Conservation (phyloP, 2,329 filamentous ascomycete genomes). For the Xylaria sp. region DNA sequence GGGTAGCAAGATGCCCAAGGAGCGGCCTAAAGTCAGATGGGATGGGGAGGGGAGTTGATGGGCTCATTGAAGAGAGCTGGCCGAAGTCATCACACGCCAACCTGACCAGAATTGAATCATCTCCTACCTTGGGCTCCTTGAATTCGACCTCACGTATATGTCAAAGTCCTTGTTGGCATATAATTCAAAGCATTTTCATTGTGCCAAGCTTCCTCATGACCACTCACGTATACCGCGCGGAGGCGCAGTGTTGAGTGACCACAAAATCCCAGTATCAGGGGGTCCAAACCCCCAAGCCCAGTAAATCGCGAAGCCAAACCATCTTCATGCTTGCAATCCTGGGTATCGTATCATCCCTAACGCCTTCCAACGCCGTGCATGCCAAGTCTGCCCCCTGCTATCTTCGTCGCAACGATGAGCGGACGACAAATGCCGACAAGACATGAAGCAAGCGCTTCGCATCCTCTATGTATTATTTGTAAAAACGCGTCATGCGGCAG, state of each 20-base stretch:
- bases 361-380: conserved; percentile 25
- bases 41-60: background rate
- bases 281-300: background rate
- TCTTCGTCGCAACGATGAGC: background rate
- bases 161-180: too few relatives aligned
- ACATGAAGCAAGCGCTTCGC: background rate
- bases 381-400: background rate
- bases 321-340: conserved; percentile 11
- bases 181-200: too few relatives aligned
- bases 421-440: conserved; percentile 8
- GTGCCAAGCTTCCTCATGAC: too few relatives aligned
- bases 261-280: background rate
- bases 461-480: conserved; percentile 1
- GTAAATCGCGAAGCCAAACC: conserved; percentile 5
- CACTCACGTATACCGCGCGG: too few relatives aligned
- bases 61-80: background rate
- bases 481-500: conserved; percentile 50
- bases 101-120: background rate
- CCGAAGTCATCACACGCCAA: background rate
- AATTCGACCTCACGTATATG: background rate
- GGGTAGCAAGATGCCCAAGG: background rate
- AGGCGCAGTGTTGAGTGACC: too few relatives aligned
- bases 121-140: too few relatives aligned
- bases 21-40: background rate
- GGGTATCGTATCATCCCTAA: conserved; percentile 35